Base-by-base conservation (phyloP, 805 yeast species). In the Teunomyces atbi region DNA sequence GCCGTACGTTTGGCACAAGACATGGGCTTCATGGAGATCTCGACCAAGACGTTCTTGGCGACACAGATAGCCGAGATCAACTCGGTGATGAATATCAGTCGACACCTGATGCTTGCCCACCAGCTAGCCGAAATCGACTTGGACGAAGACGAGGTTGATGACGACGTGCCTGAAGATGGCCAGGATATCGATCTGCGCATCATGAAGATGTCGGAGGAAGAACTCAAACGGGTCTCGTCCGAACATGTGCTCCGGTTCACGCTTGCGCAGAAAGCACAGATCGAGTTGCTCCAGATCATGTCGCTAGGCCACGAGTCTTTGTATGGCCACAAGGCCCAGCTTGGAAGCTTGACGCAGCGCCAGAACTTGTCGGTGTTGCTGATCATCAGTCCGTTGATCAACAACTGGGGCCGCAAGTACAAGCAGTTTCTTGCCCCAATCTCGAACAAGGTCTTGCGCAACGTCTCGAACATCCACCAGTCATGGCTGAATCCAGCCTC, bases 1-100 rank as follows among this genome's bases (percentile, higher is more conserved):
- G 91, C 95, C 0, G 85, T 89, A 1, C 73, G 97, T 46, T 67
- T 91, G 35, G 94, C 96, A 3, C 96, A 89, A 60, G 94, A 86
- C 61, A 82, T 86, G 80, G 89, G 89, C 3, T 78, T 89, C 55
- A 79, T 89, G 70, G 88, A 86, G 37, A 78, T 81, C 15, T 81
- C 86, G 48, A 75, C 90, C 7, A 78, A 84, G 54, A 80, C 90
- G 5, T 87, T 86, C 58, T 68, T 90, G 45, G 96, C 96, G 0
- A 81, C 96, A 0, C 96, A 90, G 62, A 73, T 86, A 35, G 81
- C 95, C 2, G 98, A 91, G 61, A 83, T 89, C 15, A 81, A 84
- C 54, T 77, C 90, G 3, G 91, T 96, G 1, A 81, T 89, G 79
- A 84, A 89, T 57, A 73, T 89, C 56, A 88, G 90, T 38, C 77